Conservation (phyloP, 345 rosid genomes). For the Aquilaria yunnanensis region DNA sequence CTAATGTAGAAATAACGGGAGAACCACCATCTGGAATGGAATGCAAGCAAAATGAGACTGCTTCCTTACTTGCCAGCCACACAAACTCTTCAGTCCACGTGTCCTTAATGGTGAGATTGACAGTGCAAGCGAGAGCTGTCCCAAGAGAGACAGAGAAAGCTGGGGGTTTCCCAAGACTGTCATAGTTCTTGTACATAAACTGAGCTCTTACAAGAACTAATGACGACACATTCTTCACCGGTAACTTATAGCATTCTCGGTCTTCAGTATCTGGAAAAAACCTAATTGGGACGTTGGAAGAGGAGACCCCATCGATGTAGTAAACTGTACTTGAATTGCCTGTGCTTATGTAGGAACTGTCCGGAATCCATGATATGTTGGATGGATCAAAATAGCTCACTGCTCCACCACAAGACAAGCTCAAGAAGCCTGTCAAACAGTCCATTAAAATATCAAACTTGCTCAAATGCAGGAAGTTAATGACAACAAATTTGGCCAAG, state of each 20-base stretch:
- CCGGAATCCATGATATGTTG: constrained; percentile 65
- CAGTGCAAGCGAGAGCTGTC: constrained; percentile 45
- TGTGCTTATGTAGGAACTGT: constrained; percentile 38
- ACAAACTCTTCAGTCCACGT: constrained; percentile 81
- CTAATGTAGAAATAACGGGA: constrained; percentile 77
- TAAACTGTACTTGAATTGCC: constrained; percentile 48
- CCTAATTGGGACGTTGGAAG: constrained; percentile 36
- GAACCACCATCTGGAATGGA: constrained; percentile 40
- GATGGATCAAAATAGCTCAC: constrained; percentile 35
- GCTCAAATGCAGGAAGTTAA: background rate
- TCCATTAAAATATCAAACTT: constrained; percentile 3
- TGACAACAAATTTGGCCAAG: background rate
- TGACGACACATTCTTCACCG: constrained; percentile 49
- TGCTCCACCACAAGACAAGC: constrained; percentile 72
- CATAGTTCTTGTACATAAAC: constrained; percentile 75
- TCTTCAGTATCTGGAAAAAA: constrained; percentile 49
- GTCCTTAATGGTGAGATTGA: constrained; percentile 56
- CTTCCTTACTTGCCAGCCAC: constrained; percentile 49
- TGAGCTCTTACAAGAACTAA: constrained; percentile 60
- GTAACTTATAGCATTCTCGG: constrained; percentile 56
- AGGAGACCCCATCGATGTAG: constrained; percentile 29
- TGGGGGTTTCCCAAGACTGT: constrained; percentile 57
- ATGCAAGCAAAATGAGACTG: constrained; percentile 47
- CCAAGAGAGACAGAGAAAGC: constrained; percentile 65
- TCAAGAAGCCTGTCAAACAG: constrained; percentile 65